A percentile compares a stretch with the other conserved stretches of the same genome.
Conservation (phyloP, 306 rosid genomes). For the Rosa chinensis region DNA sequence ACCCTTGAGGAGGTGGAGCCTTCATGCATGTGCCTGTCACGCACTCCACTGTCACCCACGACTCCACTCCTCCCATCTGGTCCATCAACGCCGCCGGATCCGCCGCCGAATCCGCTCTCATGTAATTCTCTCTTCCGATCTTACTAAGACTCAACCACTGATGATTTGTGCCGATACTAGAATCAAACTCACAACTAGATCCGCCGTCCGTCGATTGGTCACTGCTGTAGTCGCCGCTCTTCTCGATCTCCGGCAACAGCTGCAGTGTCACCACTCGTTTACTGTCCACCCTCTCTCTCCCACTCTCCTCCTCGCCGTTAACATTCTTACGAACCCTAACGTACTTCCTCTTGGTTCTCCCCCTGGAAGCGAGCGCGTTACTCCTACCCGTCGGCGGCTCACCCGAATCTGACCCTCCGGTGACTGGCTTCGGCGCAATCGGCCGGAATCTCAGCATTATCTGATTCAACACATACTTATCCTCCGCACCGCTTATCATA, state of each 20-base stretch:
- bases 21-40: slow-evolving; percentile 51
- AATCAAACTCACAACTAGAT: slow-evolving; percentile 19
- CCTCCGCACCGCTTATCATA: slow-evolving; percentile 18
- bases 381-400: not conserved
- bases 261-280: slow-evolving; percentile 35
- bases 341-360: slow-evolving; percentile 57
- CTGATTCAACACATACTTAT: slow-evolving; percentile 24
- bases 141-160: slow-evolving; percentile 2
- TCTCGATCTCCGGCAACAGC: slow-evolving; percentile 38
- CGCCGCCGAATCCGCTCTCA: not conserved
- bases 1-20: not conserved
- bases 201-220: slow-evolving; percentile 4
- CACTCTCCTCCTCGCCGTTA: not conserved
- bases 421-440: slow-evolving; percentile 60
- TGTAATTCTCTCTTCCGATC: not conserved
- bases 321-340: slow-evolving; percentile 47
- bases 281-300: not conserved
- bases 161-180: not conserved
- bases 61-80: slow-evolving; percentile 4
- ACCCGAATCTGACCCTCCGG: slow-evolving; percentile 12
- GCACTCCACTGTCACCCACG: slow-evolving; percentile 59
- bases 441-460: slow-evolving; percentile 62
- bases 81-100: slow-evolving; percentile 17
- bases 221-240: slow-evolving; percentile 9
- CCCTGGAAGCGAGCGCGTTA: not conserved